These are phyloP conservation scores for Phytophthora sansomeana DNA, from an alignment of 352 stramenopile genomes.

Conservation along the genomic window DNA sequence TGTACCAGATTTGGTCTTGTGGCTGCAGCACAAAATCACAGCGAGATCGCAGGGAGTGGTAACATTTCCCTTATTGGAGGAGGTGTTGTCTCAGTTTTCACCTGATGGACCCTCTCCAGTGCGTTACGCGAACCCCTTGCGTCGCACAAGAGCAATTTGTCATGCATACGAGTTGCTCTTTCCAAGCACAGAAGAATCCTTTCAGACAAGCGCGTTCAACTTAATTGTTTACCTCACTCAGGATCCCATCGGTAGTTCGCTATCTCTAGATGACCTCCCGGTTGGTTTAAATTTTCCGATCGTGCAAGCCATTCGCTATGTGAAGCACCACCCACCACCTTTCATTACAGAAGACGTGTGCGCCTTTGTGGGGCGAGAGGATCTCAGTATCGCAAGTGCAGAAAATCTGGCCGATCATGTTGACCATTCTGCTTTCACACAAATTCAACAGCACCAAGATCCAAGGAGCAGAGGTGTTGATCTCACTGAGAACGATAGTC, in stretches of 20 bases:
- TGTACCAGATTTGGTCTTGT: constrained; percentile 62
- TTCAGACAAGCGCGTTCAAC: constrained; percentile 37
- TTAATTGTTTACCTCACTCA: constrained; percentile 64
- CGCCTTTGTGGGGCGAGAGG: constrained; percentile 64
- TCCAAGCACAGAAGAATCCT: constrained; percentile 10
- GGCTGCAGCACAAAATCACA: constrained; percentile 52
- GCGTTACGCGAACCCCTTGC: constrained; percentile 27
- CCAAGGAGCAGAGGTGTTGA: constrained; percentile 7
- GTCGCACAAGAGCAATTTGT: constrained; percentile 48
- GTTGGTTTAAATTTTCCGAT: constrained; percentile 69
- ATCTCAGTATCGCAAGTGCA: constrained; percentile 52
- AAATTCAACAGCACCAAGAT: constrained; percentile 31
- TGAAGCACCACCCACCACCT: constrained; percentile 66
- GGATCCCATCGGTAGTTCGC: constrained; percentile 38
- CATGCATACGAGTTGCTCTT: constrained; percentile 54
- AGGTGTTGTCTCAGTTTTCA: constrained; percentile 1
- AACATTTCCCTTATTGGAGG: constrained; percentile 43
- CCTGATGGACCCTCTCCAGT: neutral
- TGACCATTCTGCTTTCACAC: neutral
- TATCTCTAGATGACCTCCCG: constrained; percentile 67
- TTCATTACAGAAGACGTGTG: constrained; percentile 67
- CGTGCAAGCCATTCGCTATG: constrained; percentile 58
- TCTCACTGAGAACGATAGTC: constrained; percentile 13
- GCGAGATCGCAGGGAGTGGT: neutral
- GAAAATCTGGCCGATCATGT: constrained; percentile 15